phyloP scores from a whole-genome alignment of 1,284 basidiomycete genomes.

The Malassezia nana region DNA sequence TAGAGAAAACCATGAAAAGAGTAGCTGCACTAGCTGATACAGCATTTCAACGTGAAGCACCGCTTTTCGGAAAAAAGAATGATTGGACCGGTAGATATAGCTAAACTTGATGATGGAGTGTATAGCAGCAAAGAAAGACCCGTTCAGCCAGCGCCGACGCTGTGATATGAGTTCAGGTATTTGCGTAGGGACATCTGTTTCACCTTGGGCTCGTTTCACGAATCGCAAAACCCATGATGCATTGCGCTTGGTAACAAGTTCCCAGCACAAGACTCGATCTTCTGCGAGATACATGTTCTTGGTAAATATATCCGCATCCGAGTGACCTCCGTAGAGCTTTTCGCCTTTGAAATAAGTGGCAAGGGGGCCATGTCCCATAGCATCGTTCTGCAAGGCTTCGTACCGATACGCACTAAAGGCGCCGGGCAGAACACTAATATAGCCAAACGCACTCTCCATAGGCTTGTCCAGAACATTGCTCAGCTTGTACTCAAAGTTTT shows the following conservation, averaged over 20 bases:
- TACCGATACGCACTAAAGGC: constrained; percentile 56
- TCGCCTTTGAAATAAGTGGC: constrained; percentile 97
- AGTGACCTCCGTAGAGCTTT: constrained; percentile 61
- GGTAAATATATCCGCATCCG: constrained; percentile 88
- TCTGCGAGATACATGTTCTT: constrained; percentile 54
- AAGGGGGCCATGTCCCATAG: constrained; percentile 72
- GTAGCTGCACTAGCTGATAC: constrained; percentile 39
- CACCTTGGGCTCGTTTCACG: constrained; percentile 86
- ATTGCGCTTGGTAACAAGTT: constrained; percentile 83
- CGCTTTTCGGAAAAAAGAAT: constrained; percentile 37
- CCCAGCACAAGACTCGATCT: constrained; percentile 84
- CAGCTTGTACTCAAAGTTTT: constrained; percentile 89
- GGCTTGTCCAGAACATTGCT: constrained; percentile 46
- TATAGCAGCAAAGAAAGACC: constrained; percentile 63
- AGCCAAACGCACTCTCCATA: constrained; percentile 44
- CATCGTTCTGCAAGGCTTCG: constrained; percentile 80
- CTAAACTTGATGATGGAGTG: constrained; percentile 47
- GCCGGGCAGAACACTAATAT: constrained; percentile 40
- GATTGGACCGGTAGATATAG: constrained; percentile 46
- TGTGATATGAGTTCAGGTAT: constrained; percentile 92
- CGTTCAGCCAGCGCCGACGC: constrained; percentile 75
- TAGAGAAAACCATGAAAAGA: constrained; percentile 41
- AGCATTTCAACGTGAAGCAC: constrained; percentile 44
- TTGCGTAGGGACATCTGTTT: constrained; percentile 86
- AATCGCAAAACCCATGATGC: constrained; percentile 88